Base-by-base conservation (phyloP, 805 yeast species). In the Jamesozyma piceae region DNA sequence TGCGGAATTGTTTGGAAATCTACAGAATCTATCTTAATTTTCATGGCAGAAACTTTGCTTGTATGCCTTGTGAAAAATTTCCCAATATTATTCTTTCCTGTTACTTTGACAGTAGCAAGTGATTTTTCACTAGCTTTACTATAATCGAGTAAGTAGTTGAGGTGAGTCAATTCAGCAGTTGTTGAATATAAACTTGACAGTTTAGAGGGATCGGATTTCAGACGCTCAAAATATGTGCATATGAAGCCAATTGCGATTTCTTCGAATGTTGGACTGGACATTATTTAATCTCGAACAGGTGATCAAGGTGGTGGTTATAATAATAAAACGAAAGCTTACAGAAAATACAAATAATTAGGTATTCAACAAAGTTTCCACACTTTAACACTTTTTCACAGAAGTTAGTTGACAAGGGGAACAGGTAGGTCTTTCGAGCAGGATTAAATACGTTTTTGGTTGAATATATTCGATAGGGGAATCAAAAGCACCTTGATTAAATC, bases 241-340 rank as follows among this genome's bases (percentile, higher is more conserved):
- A 71, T 64, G 50, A 74, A 73, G 10, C 71, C 66, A 47, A 63
- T 62, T 4, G 73, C 72, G 39, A 74, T 64, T 43, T 67, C 62
- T 44, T 64, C 35, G 5, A 28, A 4, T 6, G 43, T 15, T 10
- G 20, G 18, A 35, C 36, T 15, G 36, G 36, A 24, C 42, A 39
- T 38, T n/a, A n/a, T n/a, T n/a, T n/a, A n/a, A n/a, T n/a, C n/a
- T n/a, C n/a, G n/a, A n/a, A n/a, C n/a, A n/a, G n/a, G n/a, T n/a
- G n/a, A n/a, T n/a, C n/a, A n/a, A n/a, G n/a, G n/a, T n/a, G n/a
- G n/a, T n/a, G n/a, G n/a, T n/a, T n/a, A n/a, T n/a, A n/a, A n/a
- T n/a, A n/a, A n/a, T n/a, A n/a, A n/a, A n/a, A n/a, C n/a, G n/a
- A n/a, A n/a, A n/a, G n/a, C n/a, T n/a, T n/a, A n/a, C n/a, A n/a